These are phyloP conservation scores for Pythium pectinolyticum DNA, from an alignment of 352 stramenopile species.

Conservation along the genomic window DNA sequence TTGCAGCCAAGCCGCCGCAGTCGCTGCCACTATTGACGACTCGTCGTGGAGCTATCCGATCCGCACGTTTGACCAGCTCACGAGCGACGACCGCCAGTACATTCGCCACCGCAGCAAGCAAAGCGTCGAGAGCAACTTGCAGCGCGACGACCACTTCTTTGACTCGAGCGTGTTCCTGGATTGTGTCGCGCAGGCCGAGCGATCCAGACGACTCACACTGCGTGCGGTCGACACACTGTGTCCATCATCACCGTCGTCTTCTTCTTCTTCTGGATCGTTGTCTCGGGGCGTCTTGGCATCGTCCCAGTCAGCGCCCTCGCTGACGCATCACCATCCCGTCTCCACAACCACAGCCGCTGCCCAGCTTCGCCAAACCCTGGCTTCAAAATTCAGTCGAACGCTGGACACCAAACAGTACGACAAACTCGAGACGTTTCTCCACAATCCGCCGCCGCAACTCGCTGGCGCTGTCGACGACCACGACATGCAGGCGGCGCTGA, in stretches of 20 bases:
- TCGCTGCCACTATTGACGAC: too few relatives aligned
- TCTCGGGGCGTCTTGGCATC: not conserved
- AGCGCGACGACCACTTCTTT: conserved; percentile 71
- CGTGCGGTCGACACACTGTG: conserved; percentile 49
- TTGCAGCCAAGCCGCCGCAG: not conserved
- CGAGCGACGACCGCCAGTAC: conserved; percentile 66
- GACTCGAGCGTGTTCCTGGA: conserved; percentile 61
- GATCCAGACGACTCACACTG: conserved; percentile 56
- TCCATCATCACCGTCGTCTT: not conserved
- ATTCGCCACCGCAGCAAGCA: conserved; percentile 66
- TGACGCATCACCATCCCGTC: not conserved
- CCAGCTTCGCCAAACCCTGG: conserved; percentile 17
- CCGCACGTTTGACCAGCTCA: conserved; percentile 58
- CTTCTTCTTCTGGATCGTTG: not conserved
- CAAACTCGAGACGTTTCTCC: conserved; percentile 48
- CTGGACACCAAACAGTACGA: conserved; percentile 24
- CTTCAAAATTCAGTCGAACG: conserved; percentile 35
- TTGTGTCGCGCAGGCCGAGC: conserved; percentile 64
- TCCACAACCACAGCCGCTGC: conserved; percentile 7
- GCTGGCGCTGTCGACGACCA: conserved; percentile 27
- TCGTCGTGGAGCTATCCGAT: conserved; percentile 62
- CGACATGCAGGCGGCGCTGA: conserved; percentile 36
- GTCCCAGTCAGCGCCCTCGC: not conserved
- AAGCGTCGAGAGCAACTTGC: conserved; percentile 38
- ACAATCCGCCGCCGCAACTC: conserved; percentile 29